Evolutionary conservation across 495 filamentous ascomycete species (phyloP).

Genomic region (Thozetella sp.): DNA sequence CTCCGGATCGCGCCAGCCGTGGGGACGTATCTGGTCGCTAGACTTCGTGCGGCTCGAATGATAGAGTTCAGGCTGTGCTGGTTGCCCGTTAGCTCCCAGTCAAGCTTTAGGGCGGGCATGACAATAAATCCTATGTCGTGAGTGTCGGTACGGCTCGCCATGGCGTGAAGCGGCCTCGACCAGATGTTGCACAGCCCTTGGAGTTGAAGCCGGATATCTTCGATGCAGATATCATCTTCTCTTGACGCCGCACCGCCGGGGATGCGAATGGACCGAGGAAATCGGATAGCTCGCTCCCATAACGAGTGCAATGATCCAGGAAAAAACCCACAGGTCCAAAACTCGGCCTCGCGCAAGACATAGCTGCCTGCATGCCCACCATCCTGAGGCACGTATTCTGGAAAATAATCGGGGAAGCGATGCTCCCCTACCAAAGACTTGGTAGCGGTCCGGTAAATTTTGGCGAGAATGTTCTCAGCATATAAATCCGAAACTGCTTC

Average conservation of each 20-base stretch:
- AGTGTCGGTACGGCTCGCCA: conserved; percentile 33
- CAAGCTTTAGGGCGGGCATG: conserved; percentile 32
- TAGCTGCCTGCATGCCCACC: not conserved
- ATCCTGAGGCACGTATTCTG: conserved; percentile 1
- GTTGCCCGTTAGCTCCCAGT: conserved; percentile 35
- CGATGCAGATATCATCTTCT: not conserved
- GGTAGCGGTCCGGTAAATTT: not conserved
- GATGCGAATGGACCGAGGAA: conserved; percentile 13
- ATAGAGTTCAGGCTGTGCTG: conserved; percentile 26
- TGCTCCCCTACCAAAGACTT: not conserved
- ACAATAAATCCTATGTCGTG: conserved; percentile 51
- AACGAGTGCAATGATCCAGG: conserved; percentile 34
- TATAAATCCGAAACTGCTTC: not conserved
- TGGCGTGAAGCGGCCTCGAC: conserved; percentile 32
- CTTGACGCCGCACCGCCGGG: not conserved
- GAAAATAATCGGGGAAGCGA: conserved; percentile 1
- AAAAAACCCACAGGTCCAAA: conserved; percentile 48
- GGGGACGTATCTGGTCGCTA: conserved; percentile 35
- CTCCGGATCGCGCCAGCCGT: conserved; percentile 34
- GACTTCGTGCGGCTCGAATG: conserved; percentile 32
- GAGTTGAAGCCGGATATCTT: not conserved
- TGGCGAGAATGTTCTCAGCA: conserved; percentile 1
- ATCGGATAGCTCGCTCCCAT: conserved; percentile 30
- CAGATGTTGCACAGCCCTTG: conserved; percentile 32
- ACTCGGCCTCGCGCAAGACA: conserved; percentile 12